Conservation (phyloP, 2,329 filamentous ascomycete species). For the Claviceps fusiformis region DNA sequence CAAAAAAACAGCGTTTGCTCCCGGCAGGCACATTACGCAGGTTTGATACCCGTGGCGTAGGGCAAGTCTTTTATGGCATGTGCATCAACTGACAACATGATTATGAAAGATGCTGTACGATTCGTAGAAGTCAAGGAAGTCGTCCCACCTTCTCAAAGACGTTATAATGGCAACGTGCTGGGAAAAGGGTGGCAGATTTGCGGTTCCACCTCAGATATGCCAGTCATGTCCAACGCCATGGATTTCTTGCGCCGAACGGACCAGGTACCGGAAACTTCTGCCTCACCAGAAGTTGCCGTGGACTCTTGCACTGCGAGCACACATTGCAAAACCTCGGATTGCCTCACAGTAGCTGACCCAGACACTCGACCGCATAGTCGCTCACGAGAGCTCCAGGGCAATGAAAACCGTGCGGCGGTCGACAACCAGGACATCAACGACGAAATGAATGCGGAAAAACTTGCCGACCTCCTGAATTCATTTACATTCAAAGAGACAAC, state of each 20-base stretch:
- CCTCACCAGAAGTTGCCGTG: not conserved
- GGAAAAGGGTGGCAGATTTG: slow-evolving; percentile 1
- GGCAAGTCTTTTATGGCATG: not conserved
- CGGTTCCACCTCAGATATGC: not conserved
- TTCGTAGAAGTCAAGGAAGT: not conserved
- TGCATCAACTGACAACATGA: not conserved
- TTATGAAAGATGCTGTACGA: not conserved
- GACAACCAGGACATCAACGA: not conserved
- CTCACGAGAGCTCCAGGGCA: not conserved
- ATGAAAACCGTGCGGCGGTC: not conserved
- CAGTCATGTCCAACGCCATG: not conserved
- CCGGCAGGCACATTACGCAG: not conserved
- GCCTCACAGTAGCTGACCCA: not conserved
- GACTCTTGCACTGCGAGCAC: not conserved
- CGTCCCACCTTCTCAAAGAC: slow-evolving; percentile 1
- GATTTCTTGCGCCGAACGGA: slow-evolving; percentile 4
- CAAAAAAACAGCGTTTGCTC: not conserved
- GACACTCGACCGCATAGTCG: not conserved
- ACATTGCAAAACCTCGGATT: not conserved
- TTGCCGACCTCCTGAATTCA: slow-evolving; percentile 1
- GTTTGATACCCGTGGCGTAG: not conserved
- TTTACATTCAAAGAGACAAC: slow-evolving; percentile 4
- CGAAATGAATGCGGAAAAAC: not conserved
- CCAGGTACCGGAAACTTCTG: not conserved
- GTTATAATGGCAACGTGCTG: not conserved